phyloP scores from a whole-genome alignment of 2,329 filamentous ascomycete species.

The Aspergillus ochraceoroseus region DNA sequence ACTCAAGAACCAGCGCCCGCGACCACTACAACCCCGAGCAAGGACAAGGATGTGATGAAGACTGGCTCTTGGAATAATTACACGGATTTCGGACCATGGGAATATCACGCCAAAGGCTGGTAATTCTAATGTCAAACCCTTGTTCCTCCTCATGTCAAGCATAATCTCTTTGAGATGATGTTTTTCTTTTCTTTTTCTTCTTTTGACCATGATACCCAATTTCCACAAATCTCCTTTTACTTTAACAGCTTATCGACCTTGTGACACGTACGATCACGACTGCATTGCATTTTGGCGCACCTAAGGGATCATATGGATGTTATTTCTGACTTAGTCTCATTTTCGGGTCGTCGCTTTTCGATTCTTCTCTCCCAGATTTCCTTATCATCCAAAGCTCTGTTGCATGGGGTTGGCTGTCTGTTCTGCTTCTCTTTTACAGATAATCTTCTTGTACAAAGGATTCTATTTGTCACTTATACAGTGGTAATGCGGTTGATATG shows the following conservation, averaged over 20 bases:
- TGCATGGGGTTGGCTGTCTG: constrained; percentile 33
- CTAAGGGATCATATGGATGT: constrained; percentile 27
- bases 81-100: constrained; percentile 74
- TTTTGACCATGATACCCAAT: constrained; percentile 25
- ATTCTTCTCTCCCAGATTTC: constrained; percentile 22
- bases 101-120: constrained; percentile 84
- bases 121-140: constrained; percentile 39
- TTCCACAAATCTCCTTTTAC: constrained; percentile 16
- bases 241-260: constrained; percentile 23
- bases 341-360: constrained; percentile 23
- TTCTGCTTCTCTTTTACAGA: constrained; percentile 21
- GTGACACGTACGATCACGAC: constrained; percentile 38
- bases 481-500: constrained; percentile 14
- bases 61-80: constrained; percentile 79
- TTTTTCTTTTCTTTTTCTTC: background rate
- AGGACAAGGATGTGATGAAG: constrained; percentile 57
- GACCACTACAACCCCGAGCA: constrained; percentile 36
- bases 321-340: constrained; percentile 21
- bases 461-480: constrained; percentile 16
- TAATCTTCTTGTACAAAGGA: constrained; percentile 35
- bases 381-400: constrained; percentile 20
- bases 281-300: constrained; percentile 41
- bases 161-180: constrained; percentile 14
- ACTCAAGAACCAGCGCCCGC: constrained; percentile 42
- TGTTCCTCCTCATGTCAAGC: constrained; percentile 10